phyloP scores from a whole-genome alignment of 257 asterid genomes.

The Jasminum sambac region DNA sequence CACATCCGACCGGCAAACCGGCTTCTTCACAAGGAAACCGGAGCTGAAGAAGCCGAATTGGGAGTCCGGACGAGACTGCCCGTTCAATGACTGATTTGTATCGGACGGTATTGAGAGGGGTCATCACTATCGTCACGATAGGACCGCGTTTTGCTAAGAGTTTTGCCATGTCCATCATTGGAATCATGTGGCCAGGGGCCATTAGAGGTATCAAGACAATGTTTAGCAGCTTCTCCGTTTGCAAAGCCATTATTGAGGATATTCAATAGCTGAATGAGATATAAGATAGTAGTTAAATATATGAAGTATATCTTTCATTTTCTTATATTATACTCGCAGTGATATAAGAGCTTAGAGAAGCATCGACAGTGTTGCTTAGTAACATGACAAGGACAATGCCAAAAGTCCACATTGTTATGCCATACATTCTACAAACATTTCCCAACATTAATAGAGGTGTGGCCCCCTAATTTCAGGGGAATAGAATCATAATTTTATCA shows the following conservation, averaged over 20 bases:
- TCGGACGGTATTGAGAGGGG: conserved; percentile 42
- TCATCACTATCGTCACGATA: conserved; percentile 38
- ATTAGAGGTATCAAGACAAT: conserved; percentile 1
- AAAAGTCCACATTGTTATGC: no score
- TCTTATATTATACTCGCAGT: background rate
- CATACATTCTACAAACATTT: no score
- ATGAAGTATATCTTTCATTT: background rate
- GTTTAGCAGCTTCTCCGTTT: background rate
- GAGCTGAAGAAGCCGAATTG: conserved; percentile 36
- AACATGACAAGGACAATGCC: no score
- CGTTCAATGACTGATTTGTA: conserved; percentile 29
- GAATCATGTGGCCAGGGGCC: conserved; percentile 54
- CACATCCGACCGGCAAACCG: conserved; percentile 57
- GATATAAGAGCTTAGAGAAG: conserved; percentile 1
- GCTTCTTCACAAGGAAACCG: conserved; percentile 43
- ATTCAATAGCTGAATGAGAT: background rate
- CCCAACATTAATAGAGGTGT: no score
- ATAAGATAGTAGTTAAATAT: no score
- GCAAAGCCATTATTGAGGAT: background rate
- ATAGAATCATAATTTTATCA: no score
- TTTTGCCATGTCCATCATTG: conserved; percentile 56
- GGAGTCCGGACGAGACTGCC: conserved; percentile 36
- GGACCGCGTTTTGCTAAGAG: conserved; percentile 32
- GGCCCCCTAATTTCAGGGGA: no score
- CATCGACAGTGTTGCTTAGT: background rate